Conservation (phyloP, 139 green algal genomes). For the Dunaliella sp. region DNA sequence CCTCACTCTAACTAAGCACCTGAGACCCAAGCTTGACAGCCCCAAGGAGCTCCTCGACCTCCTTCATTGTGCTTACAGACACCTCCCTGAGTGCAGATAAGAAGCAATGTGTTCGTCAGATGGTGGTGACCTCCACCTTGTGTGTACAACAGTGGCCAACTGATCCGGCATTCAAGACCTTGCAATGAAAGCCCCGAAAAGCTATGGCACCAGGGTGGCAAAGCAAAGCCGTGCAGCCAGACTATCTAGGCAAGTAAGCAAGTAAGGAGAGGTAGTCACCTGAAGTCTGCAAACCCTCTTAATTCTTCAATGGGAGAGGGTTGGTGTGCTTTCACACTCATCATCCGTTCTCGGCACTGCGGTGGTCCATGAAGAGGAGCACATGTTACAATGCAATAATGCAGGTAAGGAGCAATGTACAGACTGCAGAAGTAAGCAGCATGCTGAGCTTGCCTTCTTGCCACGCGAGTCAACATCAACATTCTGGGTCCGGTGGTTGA, state of each 20-base stretch:
- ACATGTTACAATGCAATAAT: background rate
- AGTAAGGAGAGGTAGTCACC: no score
- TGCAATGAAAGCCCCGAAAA: background rate
- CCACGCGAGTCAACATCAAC: background rate
- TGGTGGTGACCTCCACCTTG: background rate
- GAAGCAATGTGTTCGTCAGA: background rate
- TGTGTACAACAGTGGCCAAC: background rate
- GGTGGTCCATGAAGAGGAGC: no score
- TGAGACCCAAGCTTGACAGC: no score
- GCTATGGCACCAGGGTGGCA: no score
- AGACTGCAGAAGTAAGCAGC: background rate
- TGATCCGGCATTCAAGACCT: background rate
- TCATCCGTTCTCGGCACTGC: background rate
- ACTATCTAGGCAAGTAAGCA: no score
- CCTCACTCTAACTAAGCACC: no score
- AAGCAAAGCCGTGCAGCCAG: no score
- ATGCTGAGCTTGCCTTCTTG: background rate
- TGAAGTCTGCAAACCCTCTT: background rate
- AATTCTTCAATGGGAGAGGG: background rate
- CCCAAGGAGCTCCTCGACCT: background rate
- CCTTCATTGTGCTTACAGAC: background rate
- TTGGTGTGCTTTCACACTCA: background rate
- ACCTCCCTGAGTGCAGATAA: background rate
- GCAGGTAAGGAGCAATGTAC: background rate
- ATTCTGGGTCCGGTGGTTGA: background rate